Base-by-base conservation (phyloP, 768 basidiomycete species). In the Termitomyces sp. region DNA sequence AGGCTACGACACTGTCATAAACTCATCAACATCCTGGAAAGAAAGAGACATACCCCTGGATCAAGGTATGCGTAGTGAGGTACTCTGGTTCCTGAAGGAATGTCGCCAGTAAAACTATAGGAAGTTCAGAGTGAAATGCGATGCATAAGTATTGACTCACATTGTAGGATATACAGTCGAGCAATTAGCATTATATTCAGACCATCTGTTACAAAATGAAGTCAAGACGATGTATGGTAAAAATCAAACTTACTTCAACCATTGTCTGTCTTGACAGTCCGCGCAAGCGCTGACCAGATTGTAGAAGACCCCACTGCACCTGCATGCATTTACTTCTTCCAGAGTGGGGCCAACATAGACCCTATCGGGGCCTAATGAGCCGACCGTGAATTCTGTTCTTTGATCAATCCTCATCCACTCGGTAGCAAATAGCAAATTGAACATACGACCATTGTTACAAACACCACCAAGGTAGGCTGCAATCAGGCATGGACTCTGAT, bases 231-330 rank as follows among this genome's bases (percentile, higher is more conserved):
- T 18, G 8, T 20, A 24, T 18, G 11, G 48, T 28, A 2, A 40
- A 20, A 36, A 54, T 40, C 16, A 56, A 45, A 66, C 75, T 36
- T 54, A 81, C 80, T 49, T 45, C 51, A 77, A 33, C 59, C 72
- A 76, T 8, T 68, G 49, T 16, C 69, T 71, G 33, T 62, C 69
- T 67, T 86, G 84, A 65, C 84, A 86, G 12, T 68, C 65, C 4
- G 79, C 75, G 65, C 84, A 86, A n/a, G 82, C 81, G 56, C 77
- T 78, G 59, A 82, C 64, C 65, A 84, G 65, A n/a, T 79, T 79
- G 69, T 84, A 86, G 50, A 79, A 79, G 12, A 85, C 80, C 0
- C 82, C 76, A 64, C 78, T 83, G 69, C 84, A 84, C 63, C 69
- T 70, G 67, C 84, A 85, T n/a, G 62, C n/a, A 56, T 78, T 81